Evolutionary conservation across 2,329 filamentous ascomycete species (phyloP).

Genomic region (Mariannaea elegans): DNA sequence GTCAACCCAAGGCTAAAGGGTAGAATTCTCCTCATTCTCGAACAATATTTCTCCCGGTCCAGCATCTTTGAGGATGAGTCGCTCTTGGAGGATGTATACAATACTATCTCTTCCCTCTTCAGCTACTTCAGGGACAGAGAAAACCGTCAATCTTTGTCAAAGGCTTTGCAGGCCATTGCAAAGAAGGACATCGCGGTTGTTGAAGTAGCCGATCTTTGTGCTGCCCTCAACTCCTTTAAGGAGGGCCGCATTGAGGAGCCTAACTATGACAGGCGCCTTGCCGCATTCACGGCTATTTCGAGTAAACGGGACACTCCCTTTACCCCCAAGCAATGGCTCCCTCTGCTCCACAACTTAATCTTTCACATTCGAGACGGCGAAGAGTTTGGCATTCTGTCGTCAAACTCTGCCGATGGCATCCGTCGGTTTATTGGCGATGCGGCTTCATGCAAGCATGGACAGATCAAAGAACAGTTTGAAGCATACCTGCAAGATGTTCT

Average conservation of each 20-base stretch:
- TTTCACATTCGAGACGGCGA: slow-evolving; percentile 88
- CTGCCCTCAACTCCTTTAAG: slow-evolving; percentile 82
- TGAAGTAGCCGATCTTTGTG: slow-evolving; percentile 75
- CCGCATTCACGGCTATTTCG: slow-evolving; percentile 79
- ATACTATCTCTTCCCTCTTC: slow-evolving; percentile 82
- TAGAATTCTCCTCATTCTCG: slow-evolving; percentile 79
- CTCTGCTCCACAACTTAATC: slow-evolving; percentile 87
- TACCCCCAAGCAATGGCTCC: slow-evolving; percentile 81
- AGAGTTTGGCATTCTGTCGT: slow-evolving; percentile 82
- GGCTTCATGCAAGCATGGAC: slow-evolving; percentile 49
- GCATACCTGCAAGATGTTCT: slow-evolving; percentile 70
- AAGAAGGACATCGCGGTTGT: slow-evolving; percentile 67
- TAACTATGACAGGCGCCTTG: slow-evolving; percentile 84
- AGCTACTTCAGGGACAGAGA: slow-evolving; percentile 87
- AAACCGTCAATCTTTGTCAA: slow-evolving; percentile 78
- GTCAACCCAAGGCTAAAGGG: slow-evolving; percentile 87
- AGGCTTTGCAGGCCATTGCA: slow-evolving; percentile 77
- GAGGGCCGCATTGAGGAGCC: slow-evolving; percentile 80
- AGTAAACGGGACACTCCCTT: slow-evolving; percentile 67
- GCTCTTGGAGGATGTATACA: slow-evolving; percentile 73
- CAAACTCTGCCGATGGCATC: slow-evolving; percentile 83
- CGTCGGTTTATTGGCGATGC: slow-evolving; percentile 78
- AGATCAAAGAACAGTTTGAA: slow-evolving; percentile 57
- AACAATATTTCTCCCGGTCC: slow-evolving; percentile 79
- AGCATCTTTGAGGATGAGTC: slow-evolving; percentile 48